Conservation (phyloP, 371 early-diverging fungal genomes). For the Syncephalastrum sp. region DNA sequence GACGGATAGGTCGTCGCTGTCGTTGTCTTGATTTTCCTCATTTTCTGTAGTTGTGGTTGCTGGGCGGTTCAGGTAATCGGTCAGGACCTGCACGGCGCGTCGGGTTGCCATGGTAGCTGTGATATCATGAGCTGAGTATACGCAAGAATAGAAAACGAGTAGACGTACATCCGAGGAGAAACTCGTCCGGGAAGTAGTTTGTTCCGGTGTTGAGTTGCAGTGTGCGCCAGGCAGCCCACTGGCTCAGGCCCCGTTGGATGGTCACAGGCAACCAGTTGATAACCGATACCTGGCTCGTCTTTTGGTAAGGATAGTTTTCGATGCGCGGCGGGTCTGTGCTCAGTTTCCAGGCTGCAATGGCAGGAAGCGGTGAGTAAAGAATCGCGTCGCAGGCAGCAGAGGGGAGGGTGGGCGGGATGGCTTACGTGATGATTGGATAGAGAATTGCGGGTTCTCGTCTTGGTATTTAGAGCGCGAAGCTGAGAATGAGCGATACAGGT, state of each 20-base stretch:
- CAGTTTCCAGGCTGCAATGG: conserved; percentile 49
- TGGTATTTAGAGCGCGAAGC: no score
- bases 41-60: not conserved
- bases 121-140: not conserved
- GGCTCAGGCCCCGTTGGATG: conserved; percentile 47
- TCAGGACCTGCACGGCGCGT: conserved; percentile 34
- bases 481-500: no score
- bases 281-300: conserved; percentile 38
- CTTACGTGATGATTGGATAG: no score
- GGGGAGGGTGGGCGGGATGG: no score
- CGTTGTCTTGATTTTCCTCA: conserved; percentile 5
- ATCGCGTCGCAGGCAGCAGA: no score
- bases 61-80: conserved; percentile 29
- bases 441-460: no score
- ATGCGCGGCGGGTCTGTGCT: conserved; percentile 48
- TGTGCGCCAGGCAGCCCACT: conserved; percentile 47
- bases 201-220: conserved; percentile 51
- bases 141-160: not conserved
- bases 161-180: conserved; percentile 54
- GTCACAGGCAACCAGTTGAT: conserved; percentile 45
- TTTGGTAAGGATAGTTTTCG: conserved; percentile 49
- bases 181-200: conserved; percentile 59
- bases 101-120: conserved; percentile 51
- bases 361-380: no score
- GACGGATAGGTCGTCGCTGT: conserved; percentile 17